phyloP scores from a whole-genome alignment of 371 early-diverging fungal genomes.

The Mucor piriformis region DNA sequence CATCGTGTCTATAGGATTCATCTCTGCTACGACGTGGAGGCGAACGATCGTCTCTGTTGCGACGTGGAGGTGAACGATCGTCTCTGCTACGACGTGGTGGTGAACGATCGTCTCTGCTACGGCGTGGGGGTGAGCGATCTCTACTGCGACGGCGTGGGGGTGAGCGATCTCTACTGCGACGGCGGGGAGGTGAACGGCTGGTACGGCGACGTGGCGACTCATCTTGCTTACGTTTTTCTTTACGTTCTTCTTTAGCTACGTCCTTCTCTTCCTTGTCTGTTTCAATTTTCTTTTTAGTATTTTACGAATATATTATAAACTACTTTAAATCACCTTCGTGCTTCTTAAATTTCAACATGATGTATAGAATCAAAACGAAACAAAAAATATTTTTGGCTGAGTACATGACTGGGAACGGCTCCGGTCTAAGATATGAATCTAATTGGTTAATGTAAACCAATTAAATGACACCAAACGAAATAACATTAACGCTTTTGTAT shows the following conservation, averaged over 20 bases:
- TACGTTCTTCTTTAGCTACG: background rate
- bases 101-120: conserved; percentile 6
- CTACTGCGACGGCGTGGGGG: background rate
- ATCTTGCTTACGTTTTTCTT: background rate
- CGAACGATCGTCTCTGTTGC: conserved; percentile 7
- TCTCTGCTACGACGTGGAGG: conserved; percentile 6
- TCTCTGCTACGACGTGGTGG: conserved; percentile 1
- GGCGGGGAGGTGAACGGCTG: conserved; percentile 2
- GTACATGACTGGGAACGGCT: too few relatives aligned
- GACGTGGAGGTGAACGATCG: conserved; percentile 6
- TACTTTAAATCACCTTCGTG: too few relatives aligned
- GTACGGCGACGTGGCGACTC: background rate
- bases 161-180: background rate
- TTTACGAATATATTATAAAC: too few relatives aligned
- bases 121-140: background rate
- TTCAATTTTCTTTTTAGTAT: background rate
- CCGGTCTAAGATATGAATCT: too few relatives aligned
- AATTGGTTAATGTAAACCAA: too few relatives aligned
- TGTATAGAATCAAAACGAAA: background rate
- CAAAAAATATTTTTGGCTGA: background rate
- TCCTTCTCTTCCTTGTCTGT: background rate
- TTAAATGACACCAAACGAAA: too few relatives aligned
- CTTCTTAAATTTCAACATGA: conserved; percentile 51
- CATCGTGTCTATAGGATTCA: conserved; percentile 1
- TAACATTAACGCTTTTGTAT: too few relatives aligned